Evolutionary conservation across 257 asterid species (phyloP).

Genomic region (Schizonepeta tenuifolia): DNA sequence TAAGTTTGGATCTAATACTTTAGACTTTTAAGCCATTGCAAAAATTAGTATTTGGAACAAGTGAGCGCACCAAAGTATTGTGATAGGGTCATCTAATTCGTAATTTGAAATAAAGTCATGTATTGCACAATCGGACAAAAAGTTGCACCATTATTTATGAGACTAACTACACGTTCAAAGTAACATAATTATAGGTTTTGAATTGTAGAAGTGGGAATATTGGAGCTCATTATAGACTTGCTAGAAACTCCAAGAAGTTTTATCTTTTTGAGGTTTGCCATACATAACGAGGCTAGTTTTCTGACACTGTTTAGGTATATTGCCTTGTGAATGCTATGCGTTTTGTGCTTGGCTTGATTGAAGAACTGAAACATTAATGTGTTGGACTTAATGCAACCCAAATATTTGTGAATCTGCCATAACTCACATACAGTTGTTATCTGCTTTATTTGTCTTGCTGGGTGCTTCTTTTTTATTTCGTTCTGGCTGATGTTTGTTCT

Average conservation of each 20-base stretch:
- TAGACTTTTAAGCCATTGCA: background rate
- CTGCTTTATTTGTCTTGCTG: slow-evolving; percentile 17
- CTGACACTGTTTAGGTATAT: background rate
- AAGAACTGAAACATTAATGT: slow-evolving; percentile 5
- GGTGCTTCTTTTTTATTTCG: slow-evolving; percentile 5
- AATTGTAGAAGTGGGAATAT: background rate
- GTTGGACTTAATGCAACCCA: background rate
- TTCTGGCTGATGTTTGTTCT: slow-evolving; percentile 24
- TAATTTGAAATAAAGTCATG: background rate
- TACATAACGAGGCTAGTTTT: background rate
- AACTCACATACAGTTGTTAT: background rate
- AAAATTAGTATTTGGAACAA: background rate
- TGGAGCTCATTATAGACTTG: background rate
- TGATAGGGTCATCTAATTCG: background rate
- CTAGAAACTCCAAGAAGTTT: background rate
- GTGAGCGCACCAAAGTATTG: background rate
- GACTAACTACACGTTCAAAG: background rate
- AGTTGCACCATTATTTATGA: background rate
- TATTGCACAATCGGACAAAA: background rate
- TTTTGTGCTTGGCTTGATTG: slow-evolving; percentile 8
- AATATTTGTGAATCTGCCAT: background rate
- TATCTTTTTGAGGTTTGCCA: background rate
- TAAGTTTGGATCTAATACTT: background rate
- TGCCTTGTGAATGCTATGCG: slow-evolving; percentile 4
- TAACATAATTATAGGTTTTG: background rate